phyloP scores from a whole-genome alignment of 1,284 basidiomycete genomes.

The Phylloporus gajari region DNA sequence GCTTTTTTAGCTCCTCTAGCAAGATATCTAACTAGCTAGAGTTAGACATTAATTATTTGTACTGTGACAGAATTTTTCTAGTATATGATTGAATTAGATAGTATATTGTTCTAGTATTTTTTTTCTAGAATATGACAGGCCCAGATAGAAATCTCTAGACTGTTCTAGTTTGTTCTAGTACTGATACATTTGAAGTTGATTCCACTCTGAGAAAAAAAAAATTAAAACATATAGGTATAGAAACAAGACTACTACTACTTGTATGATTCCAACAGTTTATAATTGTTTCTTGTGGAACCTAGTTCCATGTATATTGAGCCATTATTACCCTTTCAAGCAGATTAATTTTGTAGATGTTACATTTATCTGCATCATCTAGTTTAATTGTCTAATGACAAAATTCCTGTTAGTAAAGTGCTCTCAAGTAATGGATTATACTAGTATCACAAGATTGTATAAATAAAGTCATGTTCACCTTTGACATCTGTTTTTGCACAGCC shows the following conservation, averaged over 20 bases:
- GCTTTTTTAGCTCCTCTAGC: too few relatives aligned
- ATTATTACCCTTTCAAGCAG: conserved; percentile 3
- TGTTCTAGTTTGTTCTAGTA: too few relatives aligned
- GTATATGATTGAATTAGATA: too few relatives aligned
- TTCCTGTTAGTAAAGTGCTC: background rate
- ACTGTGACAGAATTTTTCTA: background rate
- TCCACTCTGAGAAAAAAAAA: too few relatives aligned
- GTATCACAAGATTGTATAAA: conserved; percentile 16
- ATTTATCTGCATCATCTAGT: conserved; percentile 1
- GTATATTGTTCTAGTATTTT: too few relatives aligned
- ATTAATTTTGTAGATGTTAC: conserved; percentile 4
- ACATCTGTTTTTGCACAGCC: too few relatives aligned
- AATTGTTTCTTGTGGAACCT: background rate
- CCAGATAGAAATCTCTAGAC: too few relatives aligned
- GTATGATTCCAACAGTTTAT: conserved; percentile 15
- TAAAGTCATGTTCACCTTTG: conserved; percentile 4
- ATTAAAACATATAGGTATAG: too few relatives aligned
- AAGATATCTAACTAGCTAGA: too few relatives aligned
- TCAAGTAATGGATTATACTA: conserved; percentile 7
- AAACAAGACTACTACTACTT: background rate
- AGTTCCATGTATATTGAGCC: background rate
- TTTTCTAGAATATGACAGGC: too few relatives aligned
- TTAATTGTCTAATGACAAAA: background rate
- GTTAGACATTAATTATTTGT: background rate
- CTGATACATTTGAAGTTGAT: too few relatives aligned